Percentiles rank a stretch among this genome's conserved stretches.
These are phyloP conservation scores for Meripilus lineatus DNA, from an alignment of 1,284 basidiomycete genomes.

Conservation along the genomic window DNA sequence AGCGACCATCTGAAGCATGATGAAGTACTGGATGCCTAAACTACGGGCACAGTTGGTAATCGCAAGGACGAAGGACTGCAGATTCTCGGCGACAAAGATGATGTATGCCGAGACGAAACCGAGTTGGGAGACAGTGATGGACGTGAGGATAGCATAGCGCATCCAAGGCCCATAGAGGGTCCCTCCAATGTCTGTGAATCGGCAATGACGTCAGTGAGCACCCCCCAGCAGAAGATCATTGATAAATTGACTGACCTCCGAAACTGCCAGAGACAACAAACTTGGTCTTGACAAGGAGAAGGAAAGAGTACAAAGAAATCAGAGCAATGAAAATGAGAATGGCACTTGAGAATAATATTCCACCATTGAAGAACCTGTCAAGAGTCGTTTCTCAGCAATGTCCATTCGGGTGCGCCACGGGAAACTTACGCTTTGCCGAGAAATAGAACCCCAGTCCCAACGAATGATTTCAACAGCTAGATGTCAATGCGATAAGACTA, in stretches of 20 bases:
- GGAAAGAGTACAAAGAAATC: conserved; percentile 92
- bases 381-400: conserved; percentile 9
- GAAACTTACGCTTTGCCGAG: conserved; percentile 82
- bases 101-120: conserved; percentile 90
- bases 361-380: conserved; percentile 88
- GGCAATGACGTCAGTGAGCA: conserved; percentile 2
- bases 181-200: conserved; percentile 82
- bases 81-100: conserved; percentile 94
- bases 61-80: conserved; percentile 84
- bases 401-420: neutral
- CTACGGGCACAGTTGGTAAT: conserved; percentile 75
- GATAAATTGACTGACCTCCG: conserved; percentile 55
- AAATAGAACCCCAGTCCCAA: conserved; percentile 96
- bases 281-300: conserved; percentile 88
- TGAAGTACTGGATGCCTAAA: conserved; percentile 76
- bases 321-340: conserved; percentile 80
- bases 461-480: conserved; percentile 90
- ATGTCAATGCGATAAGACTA: conserved; percentile 2
- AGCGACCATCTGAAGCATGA: conserved; percentile 78
- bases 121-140: conserved; percentile 88
- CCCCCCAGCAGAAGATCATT: neutral
- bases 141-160: conserved; percentile 84
- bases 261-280: conserved; percentile 90
- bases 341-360: conserved; percentile 84
- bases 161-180: conserved; percentile 90